Base-by-base conservation (phyloP, 1,284 basidiomycete genomes). In the Boletus semigastroideus region DNA sequence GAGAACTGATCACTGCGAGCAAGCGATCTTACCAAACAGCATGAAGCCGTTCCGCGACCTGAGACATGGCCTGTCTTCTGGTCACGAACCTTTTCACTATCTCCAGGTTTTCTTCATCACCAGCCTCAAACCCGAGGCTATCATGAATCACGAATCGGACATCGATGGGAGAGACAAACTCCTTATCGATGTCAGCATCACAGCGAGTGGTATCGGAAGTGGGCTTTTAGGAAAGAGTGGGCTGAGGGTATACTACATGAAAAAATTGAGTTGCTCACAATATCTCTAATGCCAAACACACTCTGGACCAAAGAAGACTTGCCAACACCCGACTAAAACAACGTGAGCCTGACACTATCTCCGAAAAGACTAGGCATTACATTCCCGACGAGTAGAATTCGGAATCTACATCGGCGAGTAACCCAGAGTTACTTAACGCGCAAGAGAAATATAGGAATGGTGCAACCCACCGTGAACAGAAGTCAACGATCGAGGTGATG, bases 71-170 rank as follows among this genome's bases (percentile, higher is more conserved):
- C 34, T 36, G 27, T 27, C 58, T 48, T 20, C 19, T 14, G 5
- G 53, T n/a, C 20, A 62, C 37, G 5, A 62, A 59, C 0, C 42
- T 0, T n/a, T 39, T 38, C 30, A 60, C 58, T 8, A 22, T 34
- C 0, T 40, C 27, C 14, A 58, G 41, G 11, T 60, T 54, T 11
- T 4, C 3, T 28, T 42, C 34, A 20, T 63, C 61, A 6, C n/a
- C 55, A n/a, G 46, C 46, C 33, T 63, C 58, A 5, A 60, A 63
- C 0, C 59, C 58, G 7, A 51, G 54, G 37, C 58, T 60, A 22
- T 63, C 61, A 10, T 61, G 58, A 8, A 63, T 41, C 14, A 59
- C 58, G 14, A 59, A 50, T 39, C 42, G 48, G 0, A 39, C 20
- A 28, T 60, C 61, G 5, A 4, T 28, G 13, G 28, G 4, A 19